Conservation (phyloP, 441 rosid species). For the Manihot esculenta region DNA sequence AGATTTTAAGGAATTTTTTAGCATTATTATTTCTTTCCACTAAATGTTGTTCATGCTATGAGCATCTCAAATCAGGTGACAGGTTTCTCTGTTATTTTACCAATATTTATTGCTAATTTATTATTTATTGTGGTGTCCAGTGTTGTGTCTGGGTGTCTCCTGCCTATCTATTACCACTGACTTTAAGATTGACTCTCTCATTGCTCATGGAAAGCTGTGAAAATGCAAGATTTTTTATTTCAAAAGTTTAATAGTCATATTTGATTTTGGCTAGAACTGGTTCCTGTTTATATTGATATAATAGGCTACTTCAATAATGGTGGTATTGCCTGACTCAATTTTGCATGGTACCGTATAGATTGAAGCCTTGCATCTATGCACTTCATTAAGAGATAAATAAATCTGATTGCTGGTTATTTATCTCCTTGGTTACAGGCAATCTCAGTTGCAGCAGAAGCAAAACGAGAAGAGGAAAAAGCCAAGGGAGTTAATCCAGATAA, state of each 20-base stretch:
- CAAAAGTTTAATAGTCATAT: not conserved
- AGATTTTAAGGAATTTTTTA: not conserved
- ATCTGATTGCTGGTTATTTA: conserved; percentile 16
- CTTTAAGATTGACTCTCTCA: too few relatives aligned
- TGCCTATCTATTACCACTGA: too few relatives aligned
- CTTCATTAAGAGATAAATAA: conserved; percentile 14
- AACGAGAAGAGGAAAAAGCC: conserved; percentile 96
- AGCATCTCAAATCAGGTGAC: not conserved
- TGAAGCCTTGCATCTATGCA: not conserved
- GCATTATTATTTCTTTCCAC: not conserved
- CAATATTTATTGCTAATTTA: not conserved
- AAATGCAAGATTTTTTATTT: not conserved
- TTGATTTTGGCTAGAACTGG: not conserved
- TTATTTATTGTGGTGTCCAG: not conserved
- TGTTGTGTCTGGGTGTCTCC: not conserved
- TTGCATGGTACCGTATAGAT: not conserved
- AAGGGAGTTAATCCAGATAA: conserved; percentile 84
- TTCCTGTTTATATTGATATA: not conserved
- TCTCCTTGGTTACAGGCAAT: conserved; percentile 51
- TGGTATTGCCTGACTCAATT: not conserved
- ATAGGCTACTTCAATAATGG: not conserved
- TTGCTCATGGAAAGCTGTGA: too few relatives aligned
- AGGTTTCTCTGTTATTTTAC: not conserved
- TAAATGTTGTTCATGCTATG: not conserved
- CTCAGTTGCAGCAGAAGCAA: conserved; percentile 85